Conservation (phyloP, 805 yeast species). For the Tanozyma kutaoensis region DNA sequence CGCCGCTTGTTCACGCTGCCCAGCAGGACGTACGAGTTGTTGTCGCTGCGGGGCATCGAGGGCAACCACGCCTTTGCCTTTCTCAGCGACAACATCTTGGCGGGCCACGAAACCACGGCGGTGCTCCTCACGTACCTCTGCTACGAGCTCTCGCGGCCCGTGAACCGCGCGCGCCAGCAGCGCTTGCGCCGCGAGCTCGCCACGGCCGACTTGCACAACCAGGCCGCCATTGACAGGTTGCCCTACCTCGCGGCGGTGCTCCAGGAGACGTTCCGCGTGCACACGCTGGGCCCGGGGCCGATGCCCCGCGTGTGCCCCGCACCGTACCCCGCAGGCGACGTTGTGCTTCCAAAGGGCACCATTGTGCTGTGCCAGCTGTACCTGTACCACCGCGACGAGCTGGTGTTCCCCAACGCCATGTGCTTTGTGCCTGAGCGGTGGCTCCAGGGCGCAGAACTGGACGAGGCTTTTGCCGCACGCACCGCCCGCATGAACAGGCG, state of each 20-base stretch:
- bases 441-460: conserved; percentile 32
- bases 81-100: conserved; percentile 56
- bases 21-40: conserved; percentile 16
- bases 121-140: conserved; percentile 27
- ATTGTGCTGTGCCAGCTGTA: conserved; percentile 53
- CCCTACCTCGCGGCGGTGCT: conserved; percentile 50
- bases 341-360: conserved; percentile 11
- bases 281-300: conserved; percentile 62
- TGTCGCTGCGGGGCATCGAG: conserved; percentile 23
- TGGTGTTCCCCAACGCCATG: conserved; percentile 40
- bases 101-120: conserved; percentile 58
- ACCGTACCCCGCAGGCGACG: no score
- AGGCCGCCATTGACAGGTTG: conserved; percentile 35
- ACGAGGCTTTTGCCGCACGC: conserved; percentile 26
- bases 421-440: conserved; percentile 48
- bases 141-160: conserved; percentile 37
- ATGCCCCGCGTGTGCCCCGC: conserved; percentile 49
- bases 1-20: conserved; percentile 20
- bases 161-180: conserved; percentile 30
- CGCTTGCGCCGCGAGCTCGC: conserved; percentile 34
- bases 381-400: conserved; percentile 40
- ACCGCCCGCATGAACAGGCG: conserved; percentile 33
- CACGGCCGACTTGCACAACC: conserved; percentile 12
- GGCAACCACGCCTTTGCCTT: no score
- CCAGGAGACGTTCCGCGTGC: conserved; percentile 47